Evolutionary conservation across 1,139 yeast species (phyloP).

Genomic region (Hyphopichia pseudoburtonii): DNA sequence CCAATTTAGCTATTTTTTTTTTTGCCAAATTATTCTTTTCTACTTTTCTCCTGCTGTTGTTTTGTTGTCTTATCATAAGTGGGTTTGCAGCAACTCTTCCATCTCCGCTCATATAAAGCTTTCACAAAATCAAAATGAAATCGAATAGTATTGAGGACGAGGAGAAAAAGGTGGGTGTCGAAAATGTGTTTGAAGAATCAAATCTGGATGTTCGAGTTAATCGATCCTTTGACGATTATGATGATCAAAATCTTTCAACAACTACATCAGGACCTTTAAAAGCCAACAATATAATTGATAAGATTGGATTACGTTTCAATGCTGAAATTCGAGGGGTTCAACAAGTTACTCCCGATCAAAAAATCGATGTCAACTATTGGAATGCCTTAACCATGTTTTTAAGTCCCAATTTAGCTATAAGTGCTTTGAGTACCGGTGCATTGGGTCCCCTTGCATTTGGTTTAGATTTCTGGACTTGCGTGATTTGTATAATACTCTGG

Average conservation of each 20-base stretch:
- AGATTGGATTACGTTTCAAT: slow-evolving; percentile 29
- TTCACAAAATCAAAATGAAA: neutral
- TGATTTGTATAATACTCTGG: slow-evolving; percentile 26
- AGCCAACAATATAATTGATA: slow-evolving; percentile 23
- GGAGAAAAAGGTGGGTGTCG: slow-evolving; percentile 3
- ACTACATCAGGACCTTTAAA: slow-evolving; percentile 5
- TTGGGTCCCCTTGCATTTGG: slow-evolving; percentile 27
- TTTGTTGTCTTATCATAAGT: too few species aligned
- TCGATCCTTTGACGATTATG: too few species aligned
- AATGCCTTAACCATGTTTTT: slow-evolving; percentile 29
- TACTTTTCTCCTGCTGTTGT: neutral
- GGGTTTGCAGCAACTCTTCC: too few species aligned
- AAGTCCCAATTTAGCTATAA: slow-evolving; percentile 31
- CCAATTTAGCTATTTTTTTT: neutral
- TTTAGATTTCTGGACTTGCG: slow-evolving; percentile 34
- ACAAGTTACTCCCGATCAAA: slow-evolving; percentile 43
- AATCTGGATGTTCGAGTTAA: neutral
- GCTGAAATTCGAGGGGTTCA: slow-evolving; percentile 52
- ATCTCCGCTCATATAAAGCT: neutral
- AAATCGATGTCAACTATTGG: slow-evolving; percentile 24
- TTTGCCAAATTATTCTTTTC: neutral
- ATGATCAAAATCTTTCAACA: too few species aligned
- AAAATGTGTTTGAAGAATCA: neutral
- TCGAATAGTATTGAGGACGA: slow-evolving; percentile 2
- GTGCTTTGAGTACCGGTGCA: slow-evolving; percentile 31